Evolutionary conservation across 495 filamentous ascomycete genomes (phyloP).

Genomic region (Aspergillus hancockii): DNA sequence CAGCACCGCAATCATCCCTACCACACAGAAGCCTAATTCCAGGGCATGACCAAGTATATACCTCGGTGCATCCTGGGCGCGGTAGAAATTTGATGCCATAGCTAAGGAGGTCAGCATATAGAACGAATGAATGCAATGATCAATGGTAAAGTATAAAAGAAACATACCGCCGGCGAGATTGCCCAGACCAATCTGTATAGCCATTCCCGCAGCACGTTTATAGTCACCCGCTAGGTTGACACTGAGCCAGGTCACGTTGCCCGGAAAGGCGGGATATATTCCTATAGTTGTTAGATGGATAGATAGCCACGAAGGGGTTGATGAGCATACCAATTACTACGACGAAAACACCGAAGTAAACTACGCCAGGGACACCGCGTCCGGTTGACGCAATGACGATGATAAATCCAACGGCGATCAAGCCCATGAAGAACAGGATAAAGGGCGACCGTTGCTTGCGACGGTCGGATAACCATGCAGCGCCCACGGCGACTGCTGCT

Average conservation of each 20-base stretch:
- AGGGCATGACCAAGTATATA: conserved; percentile 70
- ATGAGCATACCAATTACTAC: conserved; percentile 63
- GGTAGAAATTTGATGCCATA: conserved; percentile 79
- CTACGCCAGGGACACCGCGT: conserved; percentile 56
- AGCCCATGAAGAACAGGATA: conserved; percentile 59
- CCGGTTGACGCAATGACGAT: conserved; percentile 50
- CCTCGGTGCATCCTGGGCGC: conserved; percentile 59
- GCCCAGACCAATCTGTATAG: conserved; percentile 71
- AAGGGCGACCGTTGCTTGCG: conserved; percentile 62
- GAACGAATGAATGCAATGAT: too few relatives aligned
- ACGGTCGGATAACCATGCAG: conserved; percentile 62
- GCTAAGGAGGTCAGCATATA: conserved; percentile 31
- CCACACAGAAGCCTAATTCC: conserved; percentile 66
- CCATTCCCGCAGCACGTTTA: conserved; percentile 73
- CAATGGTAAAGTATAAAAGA: too few relatives aligned
- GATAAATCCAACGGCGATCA: conserved; percentile 66
- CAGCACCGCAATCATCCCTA: conserved; percentile 59
- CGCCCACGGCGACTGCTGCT: conserved; percentile 56
- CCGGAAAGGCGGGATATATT: conserved; percentile 53
- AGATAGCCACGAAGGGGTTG: conserved; percentile 41
- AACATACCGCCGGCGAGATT: conserved; percentile 62
- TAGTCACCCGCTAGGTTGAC: conserved; percentile 73
- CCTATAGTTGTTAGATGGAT: conserved; percentile 20
- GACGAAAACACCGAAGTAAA: conserved; percentile 76
- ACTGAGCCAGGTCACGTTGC: conserved; percentile 68